These are phyloP conservation scores for Linnemannia hyalina DNA, from an alignment of 192 early-diverging fungal genomes.

Conservation along the genomic window DNA sequence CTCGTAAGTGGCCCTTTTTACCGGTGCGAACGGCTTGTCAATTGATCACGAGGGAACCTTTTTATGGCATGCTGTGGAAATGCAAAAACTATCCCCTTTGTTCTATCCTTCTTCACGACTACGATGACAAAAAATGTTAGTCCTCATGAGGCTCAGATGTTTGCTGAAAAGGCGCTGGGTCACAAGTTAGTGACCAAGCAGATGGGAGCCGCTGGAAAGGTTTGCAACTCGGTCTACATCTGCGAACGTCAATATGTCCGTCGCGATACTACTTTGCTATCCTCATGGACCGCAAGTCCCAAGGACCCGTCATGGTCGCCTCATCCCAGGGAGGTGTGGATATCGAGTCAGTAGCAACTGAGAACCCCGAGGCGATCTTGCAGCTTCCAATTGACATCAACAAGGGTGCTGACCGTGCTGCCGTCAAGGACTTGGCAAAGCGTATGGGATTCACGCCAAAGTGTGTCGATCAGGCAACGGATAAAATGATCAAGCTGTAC, in stretches of 20 bases:
- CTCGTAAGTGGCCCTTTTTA: slow-evolving; percentile 73
- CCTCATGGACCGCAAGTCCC: slow-evolving; percentile 95
- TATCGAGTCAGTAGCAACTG: slow-evolving; percentile 96
- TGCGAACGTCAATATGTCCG: slow-evolving; percentile 98
- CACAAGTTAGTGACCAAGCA: slow-evolving; percentile 99
- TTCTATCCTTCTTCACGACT: not conserved
- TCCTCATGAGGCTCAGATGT: slow-evolving; percentile 88
- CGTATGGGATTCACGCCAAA: slow-evolving; percentile 93
- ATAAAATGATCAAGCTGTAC: slow-evolving; percentile 94
- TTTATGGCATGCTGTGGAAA: no score
- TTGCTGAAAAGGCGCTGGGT: slow-evolving; percentile 95
- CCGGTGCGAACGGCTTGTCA: no score
- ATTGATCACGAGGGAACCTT: not conserved
- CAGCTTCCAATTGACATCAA: slow-evolving; percentile 95
- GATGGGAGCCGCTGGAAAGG: slow-evolving; percentile 93
- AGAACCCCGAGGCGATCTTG: slow-evolving; percentile 97
- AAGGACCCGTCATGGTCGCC: slow-evolving; percentile 96
- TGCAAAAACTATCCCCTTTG: not conserved
- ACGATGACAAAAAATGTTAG: slow-evolving; percentile 51
- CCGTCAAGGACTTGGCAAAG: slow-evolving; percentile 85
- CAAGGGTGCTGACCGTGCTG: slow-evolving; percentile 81
- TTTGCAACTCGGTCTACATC: slow-evolving; percentile 95
- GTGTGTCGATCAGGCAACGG: slow-evolving; percentile 87
- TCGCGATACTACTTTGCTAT: slow-evolving; percentile 99
- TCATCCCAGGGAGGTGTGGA: slow-evolving; percentile 99